Evolutionary conservation across 2,329 filamentous ascomycete genomes (phyloP).

Genomic region (Epichloe sp.): DNA sequence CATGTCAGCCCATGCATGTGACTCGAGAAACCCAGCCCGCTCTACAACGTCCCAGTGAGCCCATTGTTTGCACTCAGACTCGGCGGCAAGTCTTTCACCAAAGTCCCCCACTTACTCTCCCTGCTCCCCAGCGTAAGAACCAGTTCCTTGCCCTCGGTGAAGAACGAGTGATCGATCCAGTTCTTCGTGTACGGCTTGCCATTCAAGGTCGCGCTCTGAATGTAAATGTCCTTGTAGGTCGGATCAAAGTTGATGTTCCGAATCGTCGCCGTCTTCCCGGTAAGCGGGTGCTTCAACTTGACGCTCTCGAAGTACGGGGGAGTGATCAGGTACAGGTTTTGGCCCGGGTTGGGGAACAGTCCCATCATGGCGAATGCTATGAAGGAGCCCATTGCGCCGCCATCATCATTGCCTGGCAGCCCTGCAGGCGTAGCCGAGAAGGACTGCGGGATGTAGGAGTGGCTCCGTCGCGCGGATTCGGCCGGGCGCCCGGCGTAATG

Average conservation of each 20-base stretch:
- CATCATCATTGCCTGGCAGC: slow-evolving; percentile 59
- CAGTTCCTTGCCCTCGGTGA: slow-evolving; percentile 48
- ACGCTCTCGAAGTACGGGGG: slow-evolving; percentile 56
- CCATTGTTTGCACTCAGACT: slow-evolving; percentile 32
- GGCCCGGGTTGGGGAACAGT: slow-evolving; percentile 54
- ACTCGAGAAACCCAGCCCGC: too few species aligned
- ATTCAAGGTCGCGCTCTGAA: slow-evolving; percentile 52
- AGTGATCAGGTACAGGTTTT: slow-evolving; percentile 58
- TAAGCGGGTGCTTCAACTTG: slow-evolving; percentile 42
- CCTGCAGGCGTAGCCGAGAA: slow-evolving; percentile 47
- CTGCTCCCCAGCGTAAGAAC: slow-evolving; percentile 46
- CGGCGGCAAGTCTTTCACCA: slow-evolving; percentile 46
- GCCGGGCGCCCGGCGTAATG: slow-evolving; percentile 55
- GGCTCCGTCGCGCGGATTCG: slow-evolving; percentile 37
- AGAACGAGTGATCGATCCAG: slow-evolving; percentile 58
- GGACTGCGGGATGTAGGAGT: slow-evolving; percentile 51
- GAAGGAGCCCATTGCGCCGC: slow-evolving; percentile 57
- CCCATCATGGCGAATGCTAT: slow-evolving; percentile 56
- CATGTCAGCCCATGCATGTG: too few species aligned
- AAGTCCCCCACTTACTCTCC: slow-evolving; percentile 54
- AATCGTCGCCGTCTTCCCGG: slow-evolving; percentile 46
- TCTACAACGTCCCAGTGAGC: neutral
- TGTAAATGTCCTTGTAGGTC: slow-evolving; percentile 42
- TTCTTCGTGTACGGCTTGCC: slow-evolving; percentile 48
- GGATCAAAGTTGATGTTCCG: slow-evolving; percentile 50